Base-by-base conservation (phyloP, 257 asterid genomes). In the Ilex asprella region DNA sequence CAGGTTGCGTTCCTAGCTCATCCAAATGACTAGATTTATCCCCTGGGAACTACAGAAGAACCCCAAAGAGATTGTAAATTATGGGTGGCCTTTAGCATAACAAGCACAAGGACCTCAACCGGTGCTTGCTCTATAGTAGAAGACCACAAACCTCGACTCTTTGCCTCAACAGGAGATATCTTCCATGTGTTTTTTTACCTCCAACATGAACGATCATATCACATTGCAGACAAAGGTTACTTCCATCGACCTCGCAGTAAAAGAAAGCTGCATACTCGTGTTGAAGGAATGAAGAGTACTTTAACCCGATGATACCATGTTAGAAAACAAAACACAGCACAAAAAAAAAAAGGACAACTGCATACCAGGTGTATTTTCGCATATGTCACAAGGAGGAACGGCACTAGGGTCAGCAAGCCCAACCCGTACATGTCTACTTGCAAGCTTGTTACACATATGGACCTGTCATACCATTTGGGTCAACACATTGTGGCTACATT, bases 211-310 rank as follows among this genome's bases (percentile, higher is more conserved):
- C 82, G 11, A 61, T 67, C 75, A 64, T 67, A 44, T 77, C 79
- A 9, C 82, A 77, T 63, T 77, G 82, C 67, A 77, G 55, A 64
- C 79, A 73, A 44, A 77, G 72, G 58, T 79, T 66, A 47, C 74
- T 77, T 30, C 79, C 82, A 60, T 77, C 82, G 69, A 77, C 77
- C 64, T 77, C 82, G 47, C 82, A 77, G 74, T 73, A 77, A 61
- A 77, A 70, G 75, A 73, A 77, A 29, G 82, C 82, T 77, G 58
- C 8, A 66, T 7, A 59, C 9, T 52, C 4, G 21, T 16, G 39
- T 56, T 30, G 14, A 49, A 49, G 54, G 16, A 49, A 49, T 11
- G 3, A n/a, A n/a, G 54, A 11, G 3, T 49, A 49, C 16, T 11
- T 49, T 12, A 49, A n/a, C 10, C 10, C 16, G 54, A 49, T 15